A percentile compares a stretch with the other conserved stretches of the same genome.
Evolutionary conservation across 345 rosid species (phyloP).

Genomic region (Theobroma cacao): DNA sequence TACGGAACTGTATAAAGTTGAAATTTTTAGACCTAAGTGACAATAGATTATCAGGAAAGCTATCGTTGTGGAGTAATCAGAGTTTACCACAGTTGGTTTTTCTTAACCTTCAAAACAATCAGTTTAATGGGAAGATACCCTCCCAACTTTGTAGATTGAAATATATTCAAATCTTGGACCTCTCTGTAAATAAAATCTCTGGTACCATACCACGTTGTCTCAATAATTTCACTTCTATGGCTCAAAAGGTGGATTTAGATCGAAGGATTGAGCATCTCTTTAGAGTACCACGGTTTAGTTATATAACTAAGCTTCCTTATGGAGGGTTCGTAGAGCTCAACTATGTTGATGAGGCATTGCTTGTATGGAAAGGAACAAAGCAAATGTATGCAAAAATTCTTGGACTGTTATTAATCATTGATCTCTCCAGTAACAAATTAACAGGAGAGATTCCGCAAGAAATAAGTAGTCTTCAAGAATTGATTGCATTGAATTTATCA

Average conservation of each 20-base stretch:
- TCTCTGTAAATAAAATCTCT: not conserved
- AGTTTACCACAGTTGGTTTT: not conserved
- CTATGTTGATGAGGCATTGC: constrained; percentile 10
- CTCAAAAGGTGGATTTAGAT: not conserved
- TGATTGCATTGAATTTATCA: constrained; percentile 18
- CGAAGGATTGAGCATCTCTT: not conserved
- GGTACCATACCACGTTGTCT: not conserved
- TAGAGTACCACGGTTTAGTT: too few species aligned
- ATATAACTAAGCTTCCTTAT: too few species aligned
- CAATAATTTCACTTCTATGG: not conserved
- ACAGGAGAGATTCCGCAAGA: constrained; percentile 30
- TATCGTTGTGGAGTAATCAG: not conserved
- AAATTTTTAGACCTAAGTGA: not conserved
- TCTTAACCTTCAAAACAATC: not conserved
- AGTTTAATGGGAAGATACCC: not conserved
- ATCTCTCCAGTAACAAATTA: constrained; percentile 27
- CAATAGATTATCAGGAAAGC: not conserved
- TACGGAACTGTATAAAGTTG: not conserved
- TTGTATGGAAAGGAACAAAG: constrained; percentile 28
- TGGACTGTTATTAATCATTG: not conserved
- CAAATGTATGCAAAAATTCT: not conserved
- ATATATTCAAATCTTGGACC: not conserved
- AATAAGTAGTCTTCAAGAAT: constrained; percentile 13
- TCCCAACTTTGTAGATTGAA: not conserved
- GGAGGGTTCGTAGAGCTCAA: too few species aligned